Percentiles rank a stretch among this genome's conserved stretches.
phyloP scores from a whole-genome alignment of 2,329 filamentous ascomycete species.

The Neopestalotiopsis clavispora region DNA sequence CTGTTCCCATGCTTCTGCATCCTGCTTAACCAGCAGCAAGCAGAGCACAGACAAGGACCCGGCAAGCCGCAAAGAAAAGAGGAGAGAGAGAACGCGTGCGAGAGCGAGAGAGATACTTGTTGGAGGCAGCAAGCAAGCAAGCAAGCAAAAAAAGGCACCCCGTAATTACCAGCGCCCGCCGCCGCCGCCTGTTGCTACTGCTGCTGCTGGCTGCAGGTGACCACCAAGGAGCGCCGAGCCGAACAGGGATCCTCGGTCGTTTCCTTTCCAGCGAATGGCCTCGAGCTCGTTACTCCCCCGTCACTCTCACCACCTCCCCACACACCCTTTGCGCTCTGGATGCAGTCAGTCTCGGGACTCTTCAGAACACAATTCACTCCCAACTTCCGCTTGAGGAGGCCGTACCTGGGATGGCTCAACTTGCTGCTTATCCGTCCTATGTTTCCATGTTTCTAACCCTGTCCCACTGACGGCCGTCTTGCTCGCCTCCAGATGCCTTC shows the following conservation, averaged over 20 bases:
- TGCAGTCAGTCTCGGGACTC: slow-evolving; percentile 15
- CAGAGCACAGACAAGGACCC: not conserved
- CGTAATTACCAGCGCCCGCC: not conserved
- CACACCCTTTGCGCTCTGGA: slow-evolving; percentile 16
- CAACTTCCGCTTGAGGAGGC: slow-evolving; percentile 18
- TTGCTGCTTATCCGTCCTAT: slow-evolving; percentile 14
- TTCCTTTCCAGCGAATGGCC: slow-evolving; percentile 28
- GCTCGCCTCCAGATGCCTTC: slow-evolving; percentile 23
- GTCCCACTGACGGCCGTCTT: slow-evolving; percentile 9
- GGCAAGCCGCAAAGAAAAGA: not conserved
- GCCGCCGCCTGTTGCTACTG: not conserved
- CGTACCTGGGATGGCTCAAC: slow-evolving; percentile 14
- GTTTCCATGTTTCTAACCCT: slow-evolving; percentile 8
- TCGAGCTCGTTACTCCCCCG: slow-evolving; percentile 21
- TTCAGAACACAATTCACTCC: slow-evolving; percentile 14
- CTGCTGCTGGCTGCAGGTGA: slow-evolving; percentile 15
- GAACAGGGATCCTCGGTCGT: slow-evolving; percentile 18
- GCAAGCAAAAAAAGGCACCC: not conserved
- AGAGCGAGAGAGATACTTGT: not conserved
- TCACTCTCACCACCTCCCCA: slow-evolving; percentile 25
- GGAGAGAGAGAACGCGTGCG: too few relatives aligned
- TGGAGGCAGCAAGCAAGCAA: not conserved
- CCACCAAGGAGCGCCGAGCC: slow-evolving; percentile 19
- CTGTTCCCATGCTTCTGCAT: not conserved
- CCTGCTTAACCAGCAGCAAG: not conserved